Conservation (phyloP, 2,329 filamentous ascomycete genomes). For the Fusarium piperis region DNA sequence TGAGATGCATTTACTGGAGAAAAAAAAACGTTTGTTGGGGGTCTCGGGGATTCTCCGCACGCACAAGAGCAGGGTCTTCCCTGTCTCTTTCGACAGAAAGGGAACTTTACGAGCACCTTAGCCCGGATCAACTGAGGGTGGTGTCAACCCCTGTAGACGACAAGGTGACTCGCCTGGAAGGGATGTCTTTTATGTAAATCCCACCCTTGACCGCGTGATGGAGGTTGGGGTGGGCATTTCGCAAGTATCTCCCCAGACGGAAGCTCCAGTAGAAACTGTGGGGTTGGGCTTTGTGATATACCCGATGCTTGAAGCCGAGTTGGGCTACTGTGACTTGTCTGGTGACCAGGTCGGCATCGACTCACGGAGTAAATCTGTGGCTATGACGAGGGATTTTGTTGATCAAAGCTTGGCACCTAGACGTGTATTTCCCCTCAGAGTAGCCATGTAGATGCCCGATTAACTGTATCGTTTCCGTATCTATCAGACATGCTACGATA, state of each 20-base stretch:
- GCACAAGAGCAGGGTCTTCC: not conserved
- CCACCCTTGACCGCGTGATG: not conserved
- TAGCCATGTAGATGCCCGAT: not conserved
- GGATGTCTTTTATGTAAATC: not conserved
- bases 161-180: not conserved
- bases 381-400: not conserved
- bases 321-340: not conserved
- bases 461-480: not conserved
- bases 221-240: not conserved
- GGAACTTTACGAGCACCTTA: not conserved
- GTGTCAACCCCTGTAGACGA: not conserved
- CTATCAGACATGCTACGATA: not conserved
- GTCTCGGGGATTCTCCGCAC: not conserved
- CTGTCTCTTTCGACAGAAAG: not conserved
- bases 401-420: not conserved
- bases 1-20: not conserved
- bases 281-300: not conserved
- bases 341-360: not conserved
- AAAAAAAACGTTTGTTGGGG: not conserved
- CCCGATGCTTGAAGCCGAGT: not conserved
- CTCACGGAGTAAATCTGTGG: not conserved
- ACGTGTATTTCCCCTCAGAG: not conserved
- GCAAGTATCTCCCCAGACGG: not conserved
- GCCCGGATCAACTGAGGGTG: not conserved
- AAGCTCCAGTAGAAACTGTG: not conserved